Conservation (phyloP, 345 rosid species). For the Rhizophora mangle region DNA sequence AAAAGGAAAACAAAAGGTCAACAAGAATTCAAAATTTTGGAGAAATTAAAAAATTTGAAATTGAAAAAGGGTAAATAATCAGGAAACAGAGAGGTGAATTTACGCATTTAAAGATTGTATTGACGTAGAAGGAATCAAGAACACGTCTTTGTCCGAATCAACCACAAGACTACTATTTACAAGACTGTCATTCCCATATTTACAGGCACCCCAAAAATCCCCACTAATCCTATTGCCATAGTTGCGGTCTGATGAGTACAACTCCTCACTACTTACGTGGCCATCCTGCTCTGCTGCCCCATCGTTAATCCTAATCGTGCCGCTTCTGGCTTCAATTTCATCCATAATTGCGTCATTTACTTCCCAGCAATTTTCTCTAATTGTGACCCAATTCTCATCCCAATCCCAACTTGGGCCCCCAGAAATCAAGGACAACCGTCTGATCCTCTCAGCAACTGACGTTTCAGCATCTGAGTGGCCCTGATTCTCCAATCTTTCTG, state of each 20-base stretch:
- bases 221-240: conserved; percentile 8
- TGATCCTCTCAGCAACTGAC: conserved; percentile 44
- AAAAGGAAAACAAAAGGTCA: no score
- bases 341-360: conserved; percentile 26
- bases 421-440: conserved; percentile 27
- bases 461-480: conserved; percentile 9
- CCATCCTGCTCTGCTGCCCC: conserved; percentile 11
- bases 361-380: conserved; percentile 24
- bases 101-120: conserved; percentile 12
- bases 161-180: neutral
- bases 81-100: neutral
- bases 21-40: no score
- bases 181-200: conserved; percentile 10
- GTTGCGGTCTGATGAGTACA: conserved; percentile 1
- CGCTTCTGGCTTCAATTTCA: conserved; percentile 15
- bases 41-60: no score
- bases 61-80: neutral
- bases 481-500: conserved; percentile 31
- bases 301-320: neutral
- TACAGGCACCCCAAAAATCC: conserved; percentile 11
- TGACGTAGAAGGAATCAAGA: conserved; percentile 9
- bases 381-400: conserved; percentile 53
- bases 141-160: conserved; percentile 1
- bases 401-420: conserved; percentile 38
- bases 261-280: conserved; percentile 6